Percentiles rank a stretch among this genome's conserved stretches.
These are phyloP conservation scores for Sphaerulina musiva DNA, from an alignment of 2,329 filamentous ascomycete species.

Conservation along the genomic window DNA sequence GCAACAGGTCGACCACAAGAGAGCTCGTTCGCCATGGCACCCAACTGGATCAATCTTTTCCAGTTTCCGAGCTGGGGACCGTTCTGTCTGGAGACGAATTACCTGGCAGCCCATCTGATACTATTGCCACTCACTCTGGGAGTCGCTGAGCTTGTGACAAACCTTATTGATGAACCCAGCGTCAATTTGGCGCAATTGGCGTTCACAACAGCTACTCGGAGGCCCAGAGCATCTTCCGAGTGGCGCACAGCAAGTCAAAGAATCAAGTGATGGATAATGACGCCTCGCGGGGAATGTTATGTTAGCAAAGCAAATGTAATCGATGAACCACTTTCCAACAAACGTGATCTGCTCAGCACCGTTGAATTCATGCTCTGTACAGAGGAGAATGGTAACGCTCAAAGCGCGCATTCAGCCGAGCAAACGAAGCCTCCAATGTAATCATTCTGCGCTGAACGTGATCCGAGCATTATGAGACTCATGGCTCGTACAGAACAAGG, in stretches of 20 bases:
- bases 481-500: not conserved
- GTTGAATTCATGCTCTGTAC: too few species aligned
- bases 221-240: not conserved
- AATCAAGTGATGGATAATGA: not conserved
- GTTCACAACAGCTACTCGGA: slow-evolving; percentile 1
- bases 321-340: too few species aligned
- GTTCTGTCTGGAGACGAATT: slow-evolving; percentile 3
- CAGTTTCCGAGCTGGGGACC: slow-evolving; percentile 4
- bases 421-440: too few species aligned
- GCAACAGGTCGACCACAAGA: slow-evolving; percentile 29
- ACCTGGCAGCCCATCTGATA: slow-evolving; percentile 6
- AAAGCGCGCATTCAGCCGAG: too few species aligned
- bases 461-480: too few species aligned
- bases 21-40: not conserved
- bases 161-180: slow-evolving; percentile 7
- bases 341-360: too few species aligned
- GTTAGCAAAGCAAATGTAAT: not conserved
- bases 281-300: not conserved
- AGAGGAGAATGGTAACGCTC: too few species aligned
- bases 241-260: not conserved
- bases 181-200: slow-evolving; percentile 7
- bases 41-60: slow-evolving; percentile 8
- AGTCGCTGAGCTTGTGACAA: slow-evolving; percentile 4
- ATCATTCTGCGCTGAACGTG: too few species aligned
- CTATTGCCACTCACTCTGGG: slow-evolving; percentile 7